Conservation (phyloP, 2,329 filamentous ascomycete genomes). For the Daldinia eschscholtzii region DNA sequence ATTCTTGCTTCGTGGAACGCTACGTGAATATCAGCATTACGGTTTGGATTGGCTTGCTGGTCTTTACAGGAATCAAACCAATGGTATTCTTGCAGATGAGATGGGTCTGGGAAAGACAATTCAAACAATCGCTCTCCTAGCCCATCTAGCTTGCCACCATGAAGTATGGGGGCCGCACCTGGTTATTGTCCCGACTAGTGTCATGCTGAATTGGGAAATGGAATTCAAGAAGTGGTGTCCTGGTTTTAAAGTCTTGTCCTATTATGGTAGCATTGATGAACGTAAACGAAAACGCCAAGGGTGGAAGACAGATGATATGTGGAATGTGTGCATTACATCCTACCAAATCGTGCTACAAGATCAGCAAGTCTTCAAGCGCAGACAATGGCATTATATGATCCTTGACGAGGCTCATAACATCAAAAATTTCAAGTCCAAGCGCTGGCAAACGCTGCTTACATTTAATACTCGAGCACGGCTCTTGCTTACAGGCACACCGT, state of each 20-base stretch:
- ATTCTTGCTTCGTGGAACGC: conserved; percentile 84
- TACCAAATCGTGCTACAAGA: conserved; percentile 97
- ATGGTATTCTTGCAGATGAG: conserved; percentile 96
- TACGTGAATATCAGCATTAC: conserved; percentile 96
- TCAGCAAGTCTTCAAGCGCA: conserved; percentile 90
- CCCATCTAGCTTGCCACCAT: conserved; percentile 90
- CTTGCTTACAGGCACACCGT: conserved; percentile 90
- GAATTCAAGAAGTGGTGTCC: conserved; percentile 99
- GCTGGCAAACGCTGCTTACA: conserved; percentile 94
- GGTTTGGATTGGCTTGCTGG: conserved; percentile 98
- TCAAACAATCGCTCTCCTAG: conserved; percentile 93
- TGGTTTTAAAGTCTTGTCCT: conserved; percentile 96
- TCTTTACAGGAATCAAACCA: conserved; percentile 91
- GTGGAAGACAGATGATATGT: conserved; percentile 92
- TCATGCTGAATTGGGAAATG: conserved; percentile 99
- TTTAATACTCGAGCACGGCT: conserved; percentile 92
- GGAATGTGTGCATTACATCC: conserved; percentile 98
- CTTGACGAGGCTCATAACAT: conserved; percentile 99
- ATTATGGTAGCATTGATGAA: conserved; percentile 95
- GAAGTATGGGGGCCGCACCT: conserved; percentile 96
- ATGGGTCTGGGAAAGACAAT: conserved; percentile 99
- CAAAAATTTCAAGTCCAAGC: conserved; percentile 98
- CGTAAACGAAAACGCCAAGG: conserved; percentile 90
- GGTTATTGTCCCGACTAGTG: conserved; percentile 95
- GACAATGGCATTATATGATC: conserved; percentile 97